Conservation (phyloP, 495 filamentous ascomycete species). For the Talaromyces nanjingensis region DNA sequence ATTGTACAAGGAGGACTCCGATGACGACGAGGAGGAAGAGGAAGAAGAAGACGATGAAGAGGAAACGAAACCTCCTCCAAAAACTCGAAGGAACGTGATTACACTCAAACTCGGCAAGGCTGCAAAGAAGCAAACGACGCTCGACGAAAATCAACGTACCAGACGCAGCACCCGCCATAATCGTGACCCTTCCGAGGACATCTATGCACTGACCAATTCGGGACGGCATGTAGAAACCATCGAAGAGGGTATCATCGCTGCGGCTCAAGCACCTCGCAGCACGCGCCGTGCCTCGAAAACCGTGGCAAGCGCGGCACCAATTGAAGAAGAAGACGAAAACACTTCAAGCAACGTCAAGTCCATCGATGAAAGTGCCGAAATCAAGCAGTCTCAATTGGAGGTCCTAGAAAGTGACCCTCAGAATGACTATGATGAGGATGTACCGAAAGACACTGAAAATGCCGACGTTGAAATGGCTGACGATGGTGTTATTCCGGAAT, state of each 20-base stretch:
- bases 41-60: conserved; percentile 37
- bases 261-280: conserved; percentile 46
- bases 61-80: conserved; percentile 15
- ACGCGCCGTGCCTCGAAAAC: conserved; percentile 46
- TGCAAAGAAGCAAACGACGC: conserved; percentile 24
- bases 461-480: conserved; percentile 40
- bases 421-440: conserved; percentile 29
- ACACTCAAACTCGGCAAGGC: conserved; percentile 38
- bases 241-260: conserved; percentile 56
- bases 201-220: conserved; percentile 65
- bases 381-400: conserved; percentile 33
- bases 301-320: conserved; percentile 43
- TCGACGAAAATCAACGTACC: conserved; percentile 21
- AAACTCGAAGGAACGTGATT: conserved; percentile 31
- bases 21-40: conserved; percentile 15
- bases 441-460: conserved; percentile 21
- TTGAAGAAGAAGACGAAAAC: conserved; percentile 49
- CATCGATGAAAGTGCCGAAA: conserved; percentile 23
- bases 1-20: conserved; percentile 31
- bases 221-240: conserved; percentile 62
- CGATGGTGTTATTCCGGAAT: conserved; percentile 44
- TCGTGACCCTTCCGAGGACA: conserved; percentile 51
- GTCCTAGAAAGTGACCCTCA: conserved; percentile 36
- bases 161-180: conserved; percentile 54
- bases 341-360: conserved; percentile 12